Evolutionary conservation across 2,329 filamentous ascomycete species (phyloP), one percentile per base, ranked within the genome.

Genomic region (Fusarium subglutinans): DNA sequence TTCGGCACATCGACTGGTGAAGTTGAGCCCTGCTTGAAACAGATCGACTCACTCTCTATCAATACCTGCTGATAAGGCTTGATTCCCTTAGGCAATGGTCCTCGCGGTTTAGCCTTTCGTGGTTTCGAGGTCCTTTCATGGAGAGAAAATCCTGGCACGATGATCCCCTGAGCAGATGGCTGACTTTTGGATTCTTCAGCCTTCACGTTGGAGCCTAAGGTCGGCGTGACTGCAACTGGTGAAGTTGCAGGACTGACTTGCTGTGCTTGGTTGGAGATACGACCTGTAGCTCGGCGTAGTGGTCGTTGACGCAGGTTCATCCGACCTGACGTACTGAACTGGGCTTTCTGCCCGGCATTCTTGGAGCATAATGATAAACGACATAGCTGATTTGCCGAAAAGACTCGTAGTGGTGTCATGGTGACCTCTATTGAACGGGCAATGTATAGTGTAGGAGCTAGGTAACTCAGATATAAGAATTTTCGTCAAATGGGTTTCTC

Each of bases 31-130:
- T 64, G 45, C 30, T 65, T 70, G 60, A 71, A 78, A 41, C 64
- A 73, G 12, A 79, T 75, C 11, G 77, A 77, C 26, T 78, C 76
- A 14, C 73, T 70, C 33, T 74, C 65, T 26, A 71, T 72, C 15
- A 79, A 37, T 1, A 57, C 38, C 41, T 76, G 73, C 22, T 78
- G 73, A 43, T 76, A 47, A 5, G 66, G 57, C 51, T 78, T 77
- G 58, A 76, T 63, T 14, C 76, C 73, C 22, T 68, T 67, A 28
- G 66, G 63, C 22, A 70, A 13, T 10, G 65, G 35, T 14, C 56
- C 41, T 22, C 62, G 69, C 20, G 43, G 53, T 18, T 70, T 75
- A 24, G 56, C 24, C 8, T 69, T 57, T 47, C 17, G 35, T 45
- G 58, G 41, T 44, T 69, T 64, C 13, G 38, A n/a, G 14, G 24